Base-by-base conservation (phyloP, 2,329 filamentous ascomycete species). In the Tolypocladium guangdongense region DNA sequence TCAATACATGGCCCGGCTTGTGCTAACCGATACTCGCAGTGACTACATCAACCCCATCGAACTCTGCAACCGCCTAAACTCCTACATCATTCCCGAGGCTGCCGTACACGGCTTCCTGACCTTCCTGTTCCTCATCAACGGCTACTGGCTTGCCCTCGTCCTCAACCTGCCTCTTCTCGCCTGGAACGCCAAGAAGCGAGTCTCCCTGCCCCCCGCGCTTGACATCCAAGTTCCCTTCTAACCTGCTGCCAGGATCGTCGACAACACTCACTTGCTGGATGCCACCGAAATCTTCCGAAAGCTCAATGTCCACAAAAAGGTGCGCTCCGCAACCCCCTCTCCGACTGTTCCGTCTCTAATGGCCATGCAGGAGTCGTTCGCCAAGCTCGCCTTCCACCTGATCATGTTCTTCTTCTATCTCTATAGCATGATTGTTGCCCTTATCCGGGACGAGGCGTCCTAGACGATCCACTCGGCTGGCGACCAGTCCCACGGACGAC, bases 351-450 rank as follows among this genome's bases (percentile, higher is more conserved):
- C 22, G 16, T 36, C 22, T 52, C 61, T 68, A 60, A 70, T 56
- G 33, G 1, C 18, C 56, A 59, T 52, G 66, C 54, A 96, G 91
- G 93, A 99, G 83, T 97, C 93, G 0, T 99, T 99, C 73, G 86
- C 93, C 77, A 99, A 99, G 78, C 88, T 99, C 45, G 93, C 92
- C 54, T 99, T 99, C 81, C 93, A 99, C 74, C 79, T 99, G 56
- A 73, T 99, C 75, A 96, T 99, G 90, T 99, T 99, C 83, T 99
- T 99, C 84, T 99, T 97, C 83, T 99, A 99, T 77, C 87, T 99
- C 54, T 96, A 96, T 82, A 95, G 88, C 85, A 95, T 93, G 88
- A 93, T 93, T 63, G 92, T 96, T 59, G 92, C 93, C 61, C 81
- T 99, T 58, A 99, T 99, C 78, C 86, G 87, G 67, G 93, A 97